Evolutionary conservation across 2,329 filamentous ascomycete species (phyloP), one percentile per base, ranked within the genome.

Genomic region (Cercospora zeina): DNA sequence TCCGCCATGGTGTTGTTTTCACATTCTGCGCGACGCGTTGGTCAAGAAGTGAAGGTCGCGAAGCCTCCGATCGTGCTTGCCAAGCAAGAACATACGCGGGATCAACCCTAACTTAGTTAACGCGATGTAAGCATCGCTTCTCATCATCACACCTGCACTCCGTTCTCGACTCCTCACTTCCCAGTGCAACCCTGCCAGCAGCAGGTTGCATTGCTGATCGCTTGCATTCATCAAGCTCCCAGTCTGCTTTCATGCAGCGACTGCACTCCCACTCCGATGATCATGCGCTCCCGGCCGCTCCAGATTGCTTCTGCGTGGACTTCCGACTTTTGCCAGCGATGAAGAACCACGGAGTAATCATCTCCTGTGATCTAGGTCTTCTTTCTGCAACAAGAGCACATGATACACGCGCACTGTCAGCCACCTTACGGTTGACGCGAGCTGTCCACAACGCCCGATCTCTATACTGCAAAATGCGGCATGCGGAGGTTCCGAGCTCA

Each of bases 1-100:
- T 59, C 47, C 1, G 56, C 31, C 56, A 59, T 59, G 34, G 34
- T 59, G 1, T 21, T 51, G 8, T 16, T 30, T 27, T 57, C 27
- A 49, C 42, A 49, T 27, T 11, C 42, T 49, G 21, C 13, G 27
- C 21, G 42, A 49, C 42, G 42, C 21, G 42, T 27, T 49, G 42
- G 11, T 27, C 8, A n/a, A 27, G 19, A 24, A 49, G 42, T 49
- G 21, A 49, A 27, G 42, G 27, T 4, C 13, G 42, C 42, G 21
- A 49, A 49, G 42, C 42, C 42, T 49, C 3, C 11, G 42, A 49
- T 30, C 24, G 7, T 30, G 11, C 14, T 21, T 13, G 42, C 42
- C 42, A 49, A 49, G 42, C 42, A n/a, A n/a, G n/a, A n/a, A n/a
- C n/a, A n/a, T 13, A 1, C 14, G 42, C 42, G 42, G 42, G 42